These are phyloP conservation scores for Calonectria honghensis DNA, from an alignment of 2,329 filamentous ascomycete genomes.

Conservation along the genomic window DNA sequence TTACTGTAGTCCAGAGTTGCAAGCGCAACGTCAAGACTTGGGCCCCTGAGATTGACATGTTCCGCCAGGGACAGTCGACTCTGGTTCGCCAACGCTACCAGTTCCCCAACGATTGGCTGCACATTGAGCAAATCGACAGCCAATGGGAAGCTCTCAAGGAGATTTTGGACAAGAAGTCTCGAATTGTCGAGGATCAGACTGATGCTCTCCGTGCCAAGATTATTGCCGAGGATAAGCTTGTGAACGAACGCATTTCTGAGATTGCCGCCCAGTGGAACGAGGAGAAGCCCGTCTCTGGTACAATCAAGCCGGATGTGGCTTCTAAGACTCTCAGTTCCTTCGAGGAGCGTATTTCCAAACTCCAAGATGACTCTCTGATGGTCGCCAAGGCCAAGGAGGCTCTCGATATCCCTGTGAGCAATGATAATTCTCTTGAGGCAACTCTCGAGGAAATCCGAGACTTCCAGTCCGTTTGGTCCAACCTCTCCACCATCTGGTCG, in stretches of 20 bases:
- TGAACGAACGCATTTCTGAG: slow-evolving; percentile 90
- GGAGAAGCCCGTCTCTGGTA: slow-evolving; percentile 97
- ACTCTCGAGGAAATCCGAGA: slow-evolving; percentile 98
- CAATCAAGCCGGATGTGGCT: slow-evolving; percentile 91
- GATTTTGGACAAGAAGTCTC: slow-evolving; percentile 91
- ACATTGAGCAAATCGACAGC: slow-evolving; percentile 96
- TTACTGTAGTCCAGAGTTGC: slow-evolving; percentile 97
- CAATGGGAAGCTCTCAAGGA: slow-evolving; percentile 97
- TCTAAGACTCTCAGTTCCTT: slow-evolving; percentile 88
- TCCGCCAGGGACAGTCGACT: slow-evolving; percentile 95
- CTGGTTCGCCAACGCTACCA: slow-evolving; percentile 94
- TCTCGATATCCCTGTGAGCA: slow-evolving; percentile 87
- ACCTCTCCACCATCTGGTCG: slow-evolving; percentile 95
- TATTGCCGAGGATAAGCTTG: slow-evolving; percentile 91
- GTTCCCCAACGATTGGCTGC: slow-evolving; percentile 94
- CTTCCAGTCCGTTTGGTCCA: slow-evolving; percentile 99
- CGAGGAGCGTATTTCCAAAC: slow-evolving; percentile 87
- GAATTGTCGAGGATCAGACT: slow-evolving; percentile 96
- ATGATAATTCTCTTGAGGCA: slow-evolving; percentile 87
- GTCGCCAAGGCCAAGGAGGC: slow-evolving; percentile 98
- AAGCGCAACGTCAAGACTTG: slow-evolving; percentile 95
- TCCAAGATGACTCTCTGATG: slow-evolving; percentile 93
- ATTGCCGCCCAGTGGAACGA: slow-evolving; percentile 93
- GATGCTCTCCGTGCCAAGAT: slow-evolving; percentile 97
- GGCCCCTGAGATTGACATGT: slow-evolving; percentile 96